Conservation (phyloP, 2,329 filamentous ascomycete species). For the Penicillium sclerotiorum region DNA sequence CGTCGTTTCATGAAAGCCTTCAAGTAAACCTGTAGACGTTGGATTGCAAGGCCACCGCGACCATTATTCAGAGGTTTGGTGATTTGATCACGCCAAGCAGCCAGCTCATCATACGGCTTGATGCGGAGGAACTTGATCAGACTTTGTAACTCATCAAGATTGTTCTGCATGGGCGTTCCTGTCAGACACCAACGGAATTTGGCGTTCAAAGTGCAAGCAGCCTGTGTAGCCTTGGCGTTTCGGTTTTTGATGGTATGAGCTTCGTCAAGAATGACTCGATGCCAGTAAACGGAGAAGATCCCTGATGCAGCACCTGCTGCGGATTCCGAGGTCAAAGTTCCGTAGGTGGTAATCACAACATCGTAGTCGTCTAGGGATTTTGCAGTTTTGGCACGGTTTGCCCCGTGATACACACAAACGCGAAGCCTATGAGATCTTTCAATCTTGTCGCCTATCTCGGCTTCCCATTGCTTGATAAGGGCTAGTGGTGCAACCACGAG, state of each 20-base stretch:
- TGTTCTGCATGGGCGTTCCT: conserved; percentile 97
- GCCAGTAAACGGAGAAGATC: conserved; percentile 92
- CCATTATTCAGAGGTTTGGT: conserved; percentile 87
- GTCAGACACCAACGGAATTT: conserved; percentile 96
- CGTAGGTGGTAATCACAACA: conserved; percentile 96
- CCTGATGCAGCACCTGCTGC: conserved; percentile 66
- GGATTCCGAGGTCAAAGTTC: conserved; percentile 91
- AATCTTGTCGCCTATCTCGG: conserved; percentile 85
- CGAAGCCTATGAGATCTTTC: conserved; percentile 68
- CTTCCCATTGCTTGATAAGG: conserved; percentile 95
- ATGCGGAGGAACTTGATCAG: conserved; percentile 91
- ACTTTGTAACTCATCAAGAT: conserved; percentile 92
- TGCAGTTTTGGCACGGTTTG: conserved; percentile 76
- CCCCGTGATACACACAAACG: conserved; percentile 89
- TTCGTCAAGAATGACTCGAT: conserved; percentile 91
- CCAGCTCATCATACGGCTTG: conserved; percentile 83
- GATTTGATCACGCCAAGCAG: conserved; percentile 89
- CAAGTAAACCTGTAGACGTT: conserved; percentile 79
- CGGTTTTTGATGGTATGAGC: conserved; percentile 98
- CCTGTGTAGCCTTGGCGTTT: conserved; percentile 92
- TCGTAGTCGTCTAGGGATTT: conserved; percentile 82
- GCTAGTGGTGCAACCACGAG: conserved; percentile 91
- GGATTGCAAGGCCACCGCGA: conserved; percentile 84
- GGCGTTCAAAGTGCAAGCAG: conserved; percentile 79
- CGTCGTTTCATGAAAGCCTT: conserved; percentile 98